Evolutionary conservation across 495 filamentous ascomycete species (phyloP).

Genomic region (Penicillium simplicissimum): DNA sequence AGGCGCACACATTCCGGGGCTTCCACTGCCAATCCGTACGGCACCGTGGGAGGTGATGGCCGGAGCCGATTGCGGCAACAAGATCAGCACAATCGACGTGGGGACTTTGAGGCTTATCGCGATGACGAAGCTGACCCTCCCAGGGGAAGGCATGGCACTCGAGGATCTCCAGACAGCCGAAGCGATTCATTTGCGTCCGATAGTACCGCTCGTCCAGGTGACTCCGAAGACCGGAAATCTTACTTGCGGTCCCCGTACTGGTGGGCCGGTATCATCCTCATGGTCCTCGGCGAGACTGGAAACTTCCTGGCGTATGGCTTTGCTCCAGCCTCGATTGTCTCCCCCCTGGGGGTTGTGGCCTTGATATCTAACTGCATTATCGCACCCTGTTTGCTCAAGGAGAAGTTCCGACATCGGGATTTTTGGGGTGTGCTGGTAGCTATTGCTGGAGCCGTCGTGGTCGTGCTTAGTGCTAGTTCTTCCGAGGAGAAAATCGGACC

Average conservation of each 20-base stretch:
- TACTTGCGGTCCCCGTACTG: constrained; percentile 92
- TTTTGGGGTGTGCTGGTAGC: constrained; percentile 84
- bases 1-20: constrained; percentile 23
- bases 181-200: constrained; percentile 43
- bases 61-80: constrained; percentile 14
- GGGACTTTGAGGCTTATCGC: constrained; percentile 29
- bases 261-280: constrained; percentile 90
- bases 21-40: constrained; percentile 31
- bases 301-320: constrained; percentile 99
- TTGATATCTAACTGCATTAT: constrained; percentile 95
- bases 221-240: constrained; percentile 47
- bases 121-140: constrained; percentile 27
- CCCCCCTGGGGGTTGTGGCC: constrained; percentile 90
- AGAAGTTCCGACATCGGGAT: constrained; percentile 82
- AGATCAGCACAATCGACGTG: constrained; percentile 7
- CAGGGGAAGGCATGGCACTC: constrained; percentile 16
- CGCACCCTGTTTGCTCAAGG: constrained; percentile 88
- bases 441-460: constrained; percentile 83
- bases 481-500: constrained; percentile 90
- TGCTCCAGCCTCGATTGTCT: constrained; percentile 98
- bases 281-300: constrained; percentile 89
- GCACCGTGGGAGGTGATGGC: constrained; percentile 28
- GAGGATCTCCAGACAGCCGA: constrained; percentile 23
- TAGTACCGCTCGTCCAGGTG: constrained; percentile 37
- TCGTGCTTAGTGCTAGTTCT: constrained; percentile 88